Base-by-base conservation (phyloP, 208 protist species). In the Crithidia fasciculata region DNA sequence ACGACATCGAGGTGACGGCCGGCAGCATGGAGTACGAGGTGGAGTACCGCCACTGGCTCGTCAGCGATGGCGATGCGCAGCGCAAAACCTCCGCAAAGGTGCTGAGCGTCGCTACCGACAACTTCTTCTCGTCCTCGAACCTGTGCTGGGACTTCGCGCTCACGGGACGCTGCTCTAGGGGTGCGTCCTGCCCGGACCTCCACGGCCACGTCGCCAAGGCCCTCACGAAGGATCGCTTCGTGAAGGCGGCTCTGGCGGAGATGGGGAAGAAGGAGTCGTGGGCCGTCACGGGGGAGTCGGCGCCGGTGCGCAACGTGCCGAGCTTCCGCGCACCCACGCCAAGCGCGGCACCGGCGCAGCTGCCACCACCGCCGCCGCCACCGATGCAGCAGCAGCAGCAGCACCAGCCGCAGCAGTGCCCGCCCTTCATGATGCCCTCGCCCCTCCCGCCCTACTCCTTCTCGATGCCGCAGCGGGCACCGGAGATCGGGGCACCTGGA, bases 141-240 rank as follows among this genome's bases (percentile, higher is more conserved):
- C 72, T 88, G 12, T 88, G 83, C 56, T 85, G 76, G 75, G 83
- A 88, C 55, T 88, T 83, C 40, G 81, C 83, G 6, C 68, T 88
- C 19, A 88, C 80, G 4, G 83, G 83, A 28, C 72, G 74, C 9
- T 88, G 83, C 63, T 73, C 72, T 2, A 74, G 67, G 2, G 83
- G 83, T 28, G 75, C 68, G 18, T 69, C 83, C 9, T 88, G 83
- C 53, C 69, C 65, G 1, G 75, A 85, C 59, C 63, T 88, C 2
- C 84, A 88, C 69, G 80, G 80, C 65, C 65, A 81, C 49, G 70
- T 85, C 41, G 80, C 70, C 37, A 85, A 85, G 70, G 79, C 80
- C 1, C 74, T 85, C 18, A 85, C 84, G 4, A 88, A 88, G 57
- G 79, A 88, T 54, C 75, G 80, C 9, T 77, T 78, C 15, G 71